Evolutionary conservation across 1,139 yeast species (phyloP), one percentile per base, ranked within the genome.

Genomic region (Debaryomyces udenii): DNA sequence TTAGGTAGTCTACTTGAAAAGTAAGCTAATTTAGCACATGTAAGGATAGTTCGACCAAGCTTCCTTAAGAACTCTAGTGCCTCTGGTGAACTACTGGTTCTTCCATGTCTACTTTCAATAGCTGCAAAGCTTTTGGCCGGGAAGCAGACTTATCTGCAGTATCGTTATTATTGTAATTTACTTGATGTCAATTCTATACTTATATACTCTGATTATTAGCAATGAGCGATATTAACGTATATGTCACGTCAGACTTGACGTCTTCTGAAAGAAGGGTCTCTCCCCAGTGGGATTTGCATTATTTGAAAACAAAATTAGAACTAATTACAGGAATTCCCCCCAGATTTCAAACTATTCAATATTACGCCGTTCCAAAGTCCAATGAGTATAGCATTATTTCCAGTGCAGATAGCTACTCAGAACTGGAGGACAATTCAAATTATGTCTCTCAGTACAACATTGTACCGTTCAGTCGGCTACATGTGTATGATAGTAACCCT

Each of bases 251-350:
- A 1, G 76, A 73, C 31, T 66, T 81, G 51, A 83, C 87, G 1
- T 78, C 86, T 4, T 82, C 94, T 1, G 94, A 86, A 57, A 65
- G 93, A 37, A 66, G 88, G 36, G 66, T 90, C 23, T 77, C 86
- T 0, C 78, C 81, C 0, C 74, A 71, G 35, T 86, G 95, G 89
- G 62, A 78, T 0, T 48, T 88, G 27, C 61, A 61, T 3, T 68
- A 80, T 48, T 69, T 90, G 43, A 79, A 83, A 51, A 56, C 67
- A 29, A 74, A 78, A 46, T 61, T 90, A 14, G 94, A 87, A 55
- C 74, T 72, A 17, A 77, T 88, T 45, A 89, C 96, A 0, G 98
- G 98, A 1, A 79, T 91, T 32, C 80, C 83, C 4, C 87, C 89
- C 1, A 43, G 57, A 17, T 67, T 60, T 47, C 96, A 87, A 60